Percentiles rank a stretch among this genome's conserved stretches.
These are phyloP conservation scores for Venturia aucupariae DNA, from an alignment of 2,329 filamentous ascomycete genomes.

Conservation along the genomic window DNA sequence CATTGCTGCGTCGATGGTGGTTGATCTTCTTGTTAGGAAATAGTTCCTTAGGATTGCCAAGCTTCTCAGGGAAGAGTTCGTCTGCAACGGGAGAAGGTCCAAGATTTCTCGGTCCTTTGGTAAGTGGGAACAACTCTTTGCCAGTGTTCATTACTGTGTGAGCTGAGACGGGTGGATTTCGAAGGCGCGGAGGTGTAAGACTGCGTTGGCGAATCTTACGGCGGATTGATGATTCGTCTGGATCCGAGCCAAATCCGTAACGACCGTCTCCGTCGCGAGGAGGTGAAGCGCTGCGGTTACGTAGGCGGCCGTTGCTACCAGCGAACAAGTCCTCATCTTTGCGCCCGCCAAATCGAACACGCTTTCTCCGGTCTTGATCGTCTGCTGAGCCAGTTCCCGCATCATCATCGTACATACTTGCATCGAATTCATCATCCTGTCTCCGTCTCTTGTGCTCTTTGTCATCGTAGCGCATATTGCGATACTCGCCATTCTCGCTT, in stretches of 20 bases:
- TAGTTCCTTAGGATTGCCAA: constrained; percentile 21
- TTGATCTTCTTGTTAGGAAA: constrained; percentile 29
- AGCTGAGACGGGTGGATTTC: constrained; percentile 16
- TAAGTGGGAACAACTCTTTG: constrained; percentile 26
- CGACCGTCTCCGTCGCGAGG: constrained; percentile 38
- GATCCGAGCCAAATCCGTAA: constrained; percentile 39
- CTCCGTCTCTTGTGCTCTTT: constrained; percentile 30
- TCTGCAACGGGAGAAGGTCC: constrained; percentile 14
- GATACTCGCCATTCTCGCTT: constrained; percentile 26
- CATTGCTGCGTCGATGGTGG: constrained; percentile 37
- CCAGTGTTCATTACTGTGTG: constrained; percentile 21
- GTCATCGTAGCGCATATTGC: constrained; percentile 36
- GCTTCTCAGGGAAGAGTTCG: constrained; percentile 16
- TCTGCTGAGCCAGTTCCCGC: constrained; percentile 22
- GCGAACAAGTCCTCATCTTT: constrained; percentile 25
- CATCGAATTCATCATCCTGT: constrained; percentile 55
- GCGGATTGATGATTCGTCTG: constrained; percentile 32
- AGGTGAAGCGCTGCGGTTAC: constrained; percentile 53
- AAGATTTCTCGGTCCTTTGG: neutral
- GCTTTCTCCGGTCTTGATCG: constrained; percentile 20
- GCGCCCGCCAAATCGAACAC: constrained; percentile 18
- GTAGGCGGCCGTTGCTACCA: constrained; percentile 36
- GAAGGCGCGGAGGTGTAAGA: constrained; percentile 25
- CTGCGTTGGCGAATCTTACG: constrained; percentile 34
- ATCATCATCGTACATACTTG: constrained; percentile 67